Percentiles rank a stretch among this genome's conserved stretches.
phyloP scores from a whole-genome alignment of 164 flowering plant species.

The Tinospora cordifolia region DNA sequence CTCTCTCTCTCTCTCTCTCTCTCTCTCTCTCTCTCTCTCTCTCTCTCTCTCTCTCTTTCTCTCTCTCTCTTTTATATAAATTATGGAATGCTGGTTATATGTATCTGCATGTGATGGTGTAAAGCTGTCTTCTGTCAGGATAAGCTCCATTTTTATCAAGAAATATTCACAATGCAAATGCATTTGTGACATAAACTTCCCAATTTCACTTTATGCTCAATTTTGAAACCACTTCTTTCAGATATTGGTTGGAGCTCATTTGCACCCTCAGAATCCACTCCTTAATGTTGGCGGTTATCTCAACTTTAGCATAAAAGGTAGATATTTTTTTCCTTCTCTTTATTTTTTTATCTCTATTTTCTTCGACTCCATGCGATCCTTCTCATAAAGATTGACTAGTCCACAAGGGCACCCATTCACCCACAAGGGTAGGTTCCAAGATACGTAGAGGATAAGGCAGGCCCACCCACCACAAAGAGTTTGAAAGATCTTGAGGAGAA shows the following conservation, averaged over 20 bases:
- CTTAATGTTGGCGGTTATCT: constrained; percentile 41
- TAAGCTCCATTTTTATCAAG: background rate
- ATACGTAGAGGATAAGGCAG: too few species aligned
- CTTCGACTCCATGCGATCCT: too few species aligned
- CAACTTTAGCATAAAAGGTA: constrained; percentile 67
- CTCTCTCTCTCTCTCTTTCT: too few species aligned
- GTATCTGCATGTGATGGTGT: too few species aligned
- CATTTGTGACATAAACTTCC: background rate
- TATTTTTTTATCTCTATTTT: background rate
- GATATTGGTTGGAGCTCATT: constrained; percentile 71
- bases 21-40: too few species aligned
- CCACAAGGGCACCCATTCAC: too few species aligned
- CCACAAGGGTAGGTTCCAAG: too few species aligned
- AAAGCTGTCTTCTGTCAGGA: background rate
- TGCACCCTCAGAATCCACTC: constrained; percentile 61
- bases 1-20: too few species aligned
- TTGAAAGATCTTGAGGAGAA: too few species aligned
- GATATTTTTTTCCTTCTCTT: background rate
- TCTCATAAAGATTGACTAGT: too few species aligned
- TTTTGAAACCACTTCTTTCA: constrained; percentile 19
- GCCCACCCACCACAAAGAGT: too few species aligned
- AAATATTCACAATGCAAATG: background rate
- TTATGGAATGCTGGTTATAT: background rate
- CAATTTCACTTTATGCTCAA: background rate
- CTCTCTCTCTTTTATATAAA: too few species aligned